These are phyloP conservation scores for Capillidium heterosporum DNA, from an alignment of 371 early-diverging fungal species.

Conservation along the genomic window DNA sequence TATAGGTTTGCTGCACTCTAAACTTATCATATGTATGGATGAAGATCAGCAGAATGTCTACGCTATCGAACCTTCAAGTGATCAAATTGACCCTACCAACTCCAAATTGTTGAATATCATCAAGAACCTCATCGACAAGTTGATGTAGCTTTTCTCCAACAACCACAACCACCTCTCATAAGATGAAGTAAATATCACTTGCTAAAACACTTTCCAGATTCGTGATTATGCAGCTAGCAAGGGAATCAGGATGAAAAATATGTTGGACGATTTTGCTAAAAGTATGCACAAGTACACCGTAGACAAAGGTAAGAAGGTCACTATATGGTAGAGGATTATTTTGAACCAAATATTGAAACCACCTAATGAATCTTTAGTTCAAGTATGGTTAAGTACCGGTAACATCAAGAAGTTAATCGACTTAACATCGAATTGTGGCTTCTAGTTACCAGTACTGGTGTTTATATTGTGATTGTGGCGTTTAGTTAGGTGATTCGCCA, in stretches of 20 bases:
- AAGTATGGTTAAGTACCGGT: conserved; percentile 29
- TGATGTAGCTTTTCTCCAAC: conserved; percentile 36
- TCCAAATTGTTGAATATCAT: conserved; percentile 29
- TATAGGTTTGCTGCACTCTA: conserved; percentile 14
- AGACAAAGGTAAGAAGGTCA: conserved; percentile 21
- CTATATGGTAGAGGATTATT: conserved; percentile 34
- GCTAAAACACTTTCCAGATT: conserved; percentile 24
- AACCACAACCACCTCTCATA: conserved; percentile 39
- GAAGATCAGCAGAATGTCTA: conserved; percentile 26
- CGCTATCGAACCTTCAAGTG: conserved; percentile 49
- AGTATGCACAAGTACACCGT: conserved; percentile 13
- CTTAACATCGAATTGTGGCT: conserved; percentile 33
- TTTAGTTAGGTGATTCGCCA: conserved; percentile 17
- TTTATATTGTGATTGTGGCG: conserved; percentile 48
- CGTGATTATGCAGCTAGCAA: conserved; percentile 15
- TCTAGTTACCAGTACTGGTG: conserved; percentile 37
- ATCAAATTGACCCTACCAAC: conserved; percentile 43
- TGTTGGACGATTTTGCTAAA: conserved; percentile 13
- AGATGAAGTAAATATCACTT: conserved; percentile 50
- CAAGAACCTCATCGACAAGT: conserved; percentile 30
- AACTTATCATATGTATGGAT: conserved; percentile 22
- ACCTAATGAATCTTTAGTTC: conserved; percentile 25
- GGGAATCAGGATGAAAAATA: not conserved
- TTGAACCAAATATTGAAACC: conserved; percentile 22
- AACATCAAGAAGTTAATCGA: conserved; percentile 25